A percentile compares a stretch with the other conserved stretches of the same genome.
These are phyloP conservation scores for Gigaspora rosea DNA, from an alignment of 192 early-diverging fungal species.

Conservation along the genomic window DNA sequence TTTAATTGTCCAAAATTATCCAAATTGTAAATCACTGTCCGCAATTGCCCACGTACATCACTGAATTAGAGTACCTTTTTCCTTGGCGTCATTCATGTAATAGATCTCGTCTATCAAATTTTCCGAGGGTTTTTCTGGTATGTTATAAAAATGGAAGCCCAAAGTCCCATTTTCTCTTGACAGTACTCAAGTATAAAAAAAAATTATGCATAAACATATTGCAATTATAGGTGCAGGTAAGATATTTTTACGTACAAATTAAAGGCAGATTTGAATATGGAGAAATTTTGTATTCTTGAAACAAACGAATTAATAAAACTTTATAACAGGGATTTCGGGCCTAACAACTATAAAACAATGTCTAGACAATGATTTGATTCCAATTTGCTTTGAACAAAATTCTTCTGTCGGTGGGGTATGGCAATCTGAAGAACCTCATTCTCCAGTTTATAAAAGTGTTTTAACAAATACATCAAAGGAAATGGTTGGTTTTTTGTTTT, in stretches of 20 bases:
- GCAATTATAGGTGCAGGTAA: too few species aligned
- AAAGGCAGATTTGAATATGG: background rate
- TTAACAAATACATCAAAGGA: slow-evolving; percentile 63
- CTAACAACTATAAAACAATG: slow-evolving; percentile 57
- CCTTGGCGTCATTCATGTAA: too few species aligned
- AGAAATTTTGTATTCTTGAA: background rate
- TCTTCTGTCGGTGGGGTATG: slow-evolving; percentile 55
- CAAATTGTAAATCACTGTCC: too few species aligned
- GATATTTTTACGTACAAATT: background rate
- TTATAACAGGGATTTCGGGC: slow-evolving; percentile 47
- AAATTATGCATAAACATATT: too few species aligned
- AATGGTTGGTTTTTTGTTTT: slow-evolving; percentile 1
- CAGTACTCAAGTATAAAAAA: too few species aligned
- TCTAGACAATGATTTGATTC: slow-evolving; percentile 17
- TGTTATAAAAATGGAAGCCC: too few species aligned
- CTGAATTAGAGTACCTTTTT: too few species aligned
- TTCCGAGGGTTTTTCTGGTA: too few species aligned
- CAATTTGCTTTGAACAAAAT: slow-evolving; percentile 54
- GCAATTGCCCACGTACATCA: too few species aligned
- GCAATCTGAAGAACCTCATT: slow-evolving; percentile 54
- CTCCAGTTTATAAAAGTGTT: slow-evolving; percentile 56
- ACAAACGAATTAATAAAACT: background rate
- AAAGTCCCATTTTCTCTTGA: too few species aligned
- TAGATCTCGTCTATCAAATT: too few species aligned
- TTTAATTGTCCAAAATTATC: too few species aligned